Base-by-base conservation (phyloP, 129 eudicot genomes). In the Kitagawia praeruptora region DNA sequence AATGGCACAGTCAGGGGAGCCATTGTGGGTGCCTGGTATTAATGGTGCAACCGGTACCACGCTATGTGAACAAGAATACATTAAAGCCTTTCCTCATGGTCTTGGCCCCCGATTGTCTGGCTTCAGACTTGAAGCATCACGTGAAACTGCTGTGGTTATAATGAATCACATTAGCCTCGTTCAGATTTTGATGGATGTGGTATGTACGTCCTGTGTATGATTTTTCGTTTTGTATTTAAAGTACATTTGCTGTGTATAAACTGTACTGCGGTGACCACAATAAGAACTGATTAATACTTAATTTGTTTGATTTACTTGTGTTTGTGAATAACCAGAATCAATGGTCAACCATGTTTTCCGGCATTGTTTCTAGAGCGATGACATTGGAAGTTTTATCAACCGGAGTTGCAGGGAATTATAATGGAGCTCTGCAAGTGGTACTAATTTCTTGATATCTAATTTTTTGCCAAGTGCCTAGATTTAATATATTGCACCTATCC, bases 131-230 rank as follows among this genome's bases (percentile, higher is more conserved):
- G 97, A 92, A 82, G 91, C 92, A 46, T 88, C 97, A 5, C 80
- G 90, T 8, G 87, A 83, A 28, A 77, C 90, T 19, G 88, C 77
- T 3, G 85, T 88, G 69, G 88, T 88, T 48, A 86, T 85, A 67
- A 92, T 92, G 95, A 88, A 85, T 75, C 89, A 82, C 51, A 31
- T 87, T 53, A 85, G 78, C 72, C 82, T 92, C 48, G 91, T 92
- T 21, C 95, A 89, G 39, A 88, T 92, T 81, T 80, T 92, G 49
- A 88, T 92, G 94, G 87, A 89, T 53, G 86, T 84, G 85, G 97
- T 87, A 84, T 2, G 81, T 71, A 39, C 25, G 31, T 39, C 54
- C 38, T 73, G 37, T 42, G 14, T 19, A 18, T 70, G 27, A 37
- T 38, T 34, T 31, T 15, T 18, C 1, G 46, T 39, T 39, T 37